A percentile compares a stretch with the other conserved stretches of the same genome.
These are phyloP conservation scores for Agrocybe chaxingu DNA, from an alignment of 768 basidiomycete genomes.

Conservation along the genomic window DNA sequence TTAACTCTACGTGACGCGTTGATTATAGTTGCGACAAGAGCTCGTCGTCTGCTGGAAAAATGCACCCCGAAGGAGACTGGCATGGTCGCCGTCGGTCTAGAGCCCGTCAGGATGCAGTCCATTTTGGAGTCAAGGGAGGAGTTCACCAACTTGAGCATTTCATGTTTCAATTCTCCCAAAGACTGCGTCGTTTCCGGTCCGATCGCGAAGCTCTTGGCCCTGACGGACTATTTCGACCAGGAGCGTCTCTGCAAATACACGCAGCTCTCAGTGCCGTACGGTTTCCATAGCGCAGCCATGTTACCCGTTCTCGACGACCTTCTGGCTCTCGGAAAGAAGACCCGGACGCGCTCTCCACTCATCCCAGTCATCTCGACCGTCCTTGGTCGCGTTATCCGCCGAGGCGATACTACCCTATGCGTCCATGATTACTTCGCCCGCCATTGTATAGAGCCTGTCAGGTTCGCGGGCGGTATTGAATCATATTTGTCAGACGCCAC, in stretches of 20 bases:
- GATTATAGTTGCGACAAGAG: constrained; percentile 52
- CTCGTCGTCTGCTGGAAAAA: constrained; percentile 49
- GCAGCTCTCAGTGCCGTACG: constrained; percentile 54
- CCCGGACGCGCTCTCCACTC: constrained; percentile 41
- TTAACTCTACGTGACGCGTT: constrained; percentile 57
- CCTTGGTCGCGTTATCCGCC: constrained; percentile 45
- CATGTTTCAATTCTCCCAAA: constrained; percentile 60
- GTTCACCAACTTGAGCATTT: constrained; percentile 41
- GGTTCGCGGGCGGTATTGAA: constrained; percentile 49
- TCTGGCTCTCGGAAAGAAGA: constrained; percentile 28
- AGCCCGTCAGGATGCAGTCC: constrained; percentile 27
- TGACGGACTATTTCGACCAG: constrained; percentile 39
- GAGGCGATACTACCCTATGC: constrained; percentile 50
- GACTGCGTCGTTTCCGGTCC: constrained; percentile 64
- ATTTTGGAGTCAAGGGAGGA: constrained; percentile 28
- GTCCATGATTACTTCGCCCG: constrained; percentile 49
- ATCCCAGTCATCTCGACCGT: constrained; percentile 67
- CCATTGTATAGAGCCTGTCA: constrained; percentile 59
- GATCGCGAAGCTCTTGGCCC: constrained; percentile 32
- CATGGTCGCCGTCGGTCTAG: constrained; percentile 57
- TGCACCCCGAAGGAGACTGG: constrained; percentile 46
- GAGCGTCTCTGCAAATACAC: constrained; percentile 34
- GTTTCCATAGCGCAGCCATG: constrained; percentile 70
- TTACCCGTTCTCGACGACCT: constrained; percentile 51
- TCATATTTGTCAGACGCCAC: constrained; percentile 29